Conservation (phyloP, 345 rosid species). For the Schrenkiella parvula region DNA sequence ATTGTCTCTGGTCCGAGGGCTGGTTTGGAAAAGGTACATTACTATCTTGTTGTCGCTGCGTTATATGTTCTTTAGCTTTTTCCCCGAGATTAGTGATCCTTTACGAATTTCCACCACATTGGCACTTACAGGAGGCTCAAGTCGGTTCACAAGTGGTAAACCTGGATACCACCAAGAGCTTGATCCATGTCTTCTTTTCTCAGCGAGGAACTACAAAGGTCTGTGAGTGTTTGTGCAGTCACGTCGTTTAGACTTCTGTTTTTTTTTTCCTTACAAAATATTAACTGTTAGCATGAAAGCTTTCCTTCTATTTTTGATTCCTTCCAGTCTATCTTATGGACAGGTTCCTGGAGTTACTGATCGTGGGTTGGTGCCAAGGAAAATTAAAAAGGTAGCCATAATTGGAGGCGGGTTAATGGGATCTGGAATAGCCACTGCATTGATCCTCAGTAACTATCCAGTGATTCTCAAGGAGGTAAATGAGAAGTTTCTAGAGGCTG, state of each 20-base stretch:
- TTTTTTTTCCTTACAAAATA: background rate
- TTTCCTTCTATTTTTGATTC: background rate
- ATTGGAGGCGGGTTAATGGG: slow-evolving; percentile 99
- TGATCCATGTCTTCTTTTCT: slow-evolving; percentile 87
- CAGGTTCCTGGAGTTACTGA: slow-evolving; percentile 94
- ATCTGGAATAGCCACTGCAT: slow-evolving; percentile 94
- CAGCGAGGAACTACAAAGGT: slow-evolving; percentile 92
- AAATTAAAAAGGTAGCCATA: slow-evolving; percentile 73
- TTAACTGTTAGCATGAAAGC: background rate
- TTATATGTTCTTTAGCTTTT: background rate
- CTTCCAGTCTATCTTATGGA: slow-evolving; percentile 9
- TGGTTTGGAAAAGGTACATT: slow-evolving; percentile 75
- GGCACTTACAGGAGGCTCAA: slow-evolving; percentile 64
- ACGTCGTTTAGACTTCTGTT: background rate
- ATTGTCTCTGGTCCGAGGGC: slow-evolving; percentile 76
- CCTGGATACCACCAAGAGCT: slow-evolving; percentile 73
- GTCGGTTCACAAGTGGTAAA: slow-evolving; percentile 52
- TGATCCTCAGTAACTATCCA: slow-evolving; percentile 71
- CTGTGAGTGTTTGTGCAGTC: background rate
- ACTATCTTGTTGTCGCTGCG: background rate
- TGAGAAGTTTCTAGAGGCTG: slow-evolving; percentile 80
- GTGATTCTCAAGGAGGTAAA: slow-evolving; percentile 92
- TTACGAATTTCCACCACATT: slow-evolving; percentile 1
- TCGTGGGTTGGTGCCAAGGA: slow-evolving; percentile 65
- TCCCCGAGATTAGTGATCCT: background rate